Base-by-base conservation (phyloP, 805 yeast genomes). In the Suhomyces faveliae region DNA sequence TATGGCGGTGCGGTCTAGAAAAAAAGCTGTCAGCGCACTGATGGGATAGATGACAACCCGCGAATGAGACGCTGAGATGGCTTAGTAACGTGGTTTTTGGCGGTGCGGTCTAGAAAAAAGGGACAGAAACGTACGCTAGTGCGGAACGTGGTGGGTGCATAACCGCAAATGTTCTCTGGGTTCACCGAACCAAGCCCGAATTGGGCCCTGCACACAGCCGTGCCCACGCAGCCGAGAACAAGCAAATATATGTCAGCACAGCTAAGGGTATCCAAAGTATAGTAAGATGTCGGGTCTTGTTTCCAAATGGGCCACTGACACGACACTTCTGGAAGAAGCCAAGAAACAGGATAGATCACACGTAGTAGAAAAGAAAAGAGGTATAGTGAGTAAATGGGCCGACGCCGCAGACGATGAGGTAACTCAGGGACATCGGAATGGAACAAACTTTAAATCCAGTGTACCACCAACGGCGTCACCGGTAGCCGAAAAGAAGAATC, bases 231-330 rank as follows among this genome's bases (percentile, higher is more conserved):
- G n/a, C n/a, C n/a, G n/a, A n/a, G n/a, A n/a, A n/a, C n/a, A n/a
- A n/a, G n/a, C n/a, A n/a, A 10, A 24, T 24, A 24, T 7, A 7
- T 10, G 10, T 24, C 27, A 24, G 27, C 27, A 10, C 6, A 10
- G 27, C 27, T 7, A 10, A 10, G 27, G 27, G 10, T 24, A 10
- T 24, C 6, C 9, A 24, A 24, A 10, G 10, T 7, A 12, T 13
- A 30, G n/a, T 30, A 30, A 29, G 30, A 61, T 59, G 62, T 24
- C 61, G n/a, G 54, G 55, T 11, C 57, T 62, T 35, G 62, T 52
- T 13, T 63, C 67, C 21, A 64, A 59, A 53, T 71, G 76, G 76
- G 76, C 76, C 11, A 50, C 52, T n/a, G 68, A 63, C 35, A 64
- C 55, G 12, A 48, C 55, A 3, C 53, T 63, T 40, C 66, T 62